Base-by-base conservation (phyloP, 73 alveolate species). In the Stentor roeselii region DNA sequence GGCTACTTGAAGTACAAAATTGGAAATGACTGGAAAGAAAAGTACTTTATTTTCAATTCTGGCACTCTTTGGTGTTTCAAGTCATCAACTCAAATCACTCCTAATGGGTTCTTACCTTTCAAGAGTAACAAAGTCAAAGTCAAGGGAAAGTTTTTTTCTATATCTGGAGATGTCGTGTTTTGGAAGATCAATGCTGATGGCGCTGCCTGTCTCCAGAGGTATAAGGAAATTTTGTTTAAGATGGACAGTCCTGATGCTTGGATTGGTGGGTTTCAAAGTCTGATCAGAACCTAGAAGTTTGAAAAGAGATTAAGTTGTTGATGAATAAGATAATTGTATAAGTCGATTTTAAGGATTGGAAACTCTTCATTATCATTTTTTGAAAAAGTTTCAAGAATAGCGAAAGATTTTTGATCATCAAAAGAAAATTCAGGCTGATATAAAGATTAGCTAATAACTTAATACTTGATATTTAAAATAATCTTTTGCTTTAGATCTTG, bases 11-110 rank as follows among this genome's bases (percentile, higher is more conserved):
- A n/a, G 11, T 67, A 67, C 34, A 67, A 67, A 2, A 27, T 32
- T 27, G 80, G 41, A 1, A 34, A 27, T 30, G 80, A 67, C 11
- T 67, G 80, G 80, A 67, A 67, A 34, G 80, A 67, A 67, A 67
- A 32, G 34, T 67, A 67, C 2, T 67, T 67, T 67, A 32, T 67
- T 0, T 67, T 67, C 2, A 67, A 32, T 34, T 21, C n/a, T 67
- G 41, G 41, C 27, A 34, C 37, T 67, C 34, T 67, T 27, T 67
- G 80, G 37, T 67, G 15, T 67, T 67, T 67, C 34, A 67, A 21
- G 80, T 21, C 41, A 15, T 27, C 80, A 30, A 67, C 80, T 67
- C 80, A 67, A 67, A 40, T 40, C 0, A 67, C 80, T 1, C 80
- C 80, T 30, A 27, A 67, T 67, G 80, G 80, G 2, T 50, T 6